Evolutionary conservation across 2,329 filamentous ascomycete genomes (phyloP).

Genomic region (Davidsoniella eucalypti): DNA sequence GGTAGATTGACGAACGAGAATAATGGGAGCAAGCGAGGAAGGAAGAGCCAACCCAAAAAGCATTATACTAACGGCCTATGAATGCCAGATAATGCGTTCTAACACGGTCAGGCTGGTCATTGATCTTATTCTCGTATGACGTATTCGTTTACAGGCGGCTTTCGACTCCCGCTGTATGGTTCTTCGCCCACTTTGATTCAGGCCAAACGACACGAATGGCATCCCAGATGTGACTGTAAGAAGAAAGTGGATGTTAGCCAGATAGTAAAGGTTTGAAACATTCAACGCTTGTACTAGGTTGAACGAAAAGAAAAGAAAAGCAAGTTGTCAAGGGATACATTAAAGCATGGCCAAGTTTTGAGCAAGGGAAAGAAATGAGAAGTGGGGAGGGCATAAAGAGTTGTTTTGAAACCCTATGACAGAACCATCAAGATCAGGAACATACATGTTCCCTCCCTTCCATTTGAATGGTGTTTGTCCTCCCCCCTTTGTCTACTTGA

Average conservation of each 20-base stretch:
- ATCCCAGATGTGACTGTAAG: constrained; percentile 73
- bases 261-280: no score
- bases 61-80: neutral
- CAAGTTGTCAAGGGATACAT: neutral
- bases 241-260: no score
- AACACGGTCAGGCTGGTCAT: neutral
- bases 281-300: no score
- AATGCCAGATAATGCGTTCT: neutral
- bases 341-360: neutral
- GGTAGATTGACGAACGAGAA: neutral
- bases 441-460: no score
- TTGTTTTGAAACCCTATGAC: no score
- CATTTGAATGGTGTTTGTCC: no score
- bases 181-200: constrained; percentile 66
- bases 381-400: no score
- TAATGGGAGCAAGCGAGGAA: neutral
- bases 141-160: constrained; percentile 48
- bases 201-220: constrained; percentile 86
- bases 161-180: constrained; percentile 51
- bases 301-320: neutral
- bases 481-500: no score
- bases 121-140: neutral
- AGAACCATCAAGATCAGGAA: no score
- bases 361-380: neutral
- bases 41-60: neutral